These are phyloP conservation scores for Venturia pyrina DNA, from an alignment of 2,329 filamentous ascomycete genomes.

Conservation along the genomic window DNA sequence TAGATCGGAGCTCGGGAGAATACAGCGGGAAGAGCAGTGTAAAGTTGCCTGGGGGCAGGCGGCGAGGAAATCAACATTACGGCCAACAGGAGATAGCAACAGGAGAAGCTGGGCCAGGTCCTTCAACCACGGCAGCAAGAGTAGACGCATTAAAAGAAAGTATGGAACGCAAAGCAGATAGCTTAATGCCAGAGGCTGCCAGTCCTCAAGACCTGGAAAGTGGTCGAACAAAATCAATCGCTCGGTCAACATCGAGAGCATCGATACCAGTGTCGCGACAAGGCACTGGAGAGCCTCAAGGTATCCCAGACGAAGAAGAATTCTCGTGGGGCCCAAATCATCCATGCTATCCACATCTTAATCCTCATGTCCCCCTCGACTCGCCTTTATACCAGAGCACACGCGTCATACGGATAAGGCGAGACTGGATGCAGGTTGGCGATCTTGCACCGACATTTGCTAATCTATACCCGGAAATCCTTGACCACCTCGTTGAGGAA, in stretches of 20 bases:
- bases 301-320: constrained; percentile 47
- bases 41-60: constrained; percentile 27
- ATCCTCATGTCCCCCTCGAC: constrained; percentile 74
- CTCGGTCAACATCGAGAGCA: background rate
- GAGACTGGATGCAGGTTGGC: constrained; percentile 84
- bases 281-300: background rate
- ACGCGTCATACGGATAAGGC: constrained; percentile 79
- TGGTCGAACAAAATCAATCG: background rate
- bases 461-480: constrained; percentile 90
- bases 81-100: background rate
- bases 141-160: background rate
- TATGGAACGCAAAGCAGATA: constrained; percentile 9
- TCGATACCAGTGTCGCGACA: constrained; percentile 8
- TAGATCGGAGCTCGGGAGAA: constrained; percentile 29
- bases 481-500: constrained; percentile 78
- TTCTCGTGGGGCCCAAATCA: constrained; percentile 89
- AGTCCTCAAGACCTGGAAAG: constrained; percentile 4
- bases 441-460: constrained; percentile 90
- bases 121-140: constrained; percentile 9
- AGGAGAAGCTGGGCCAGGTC: constrained; percentile 6
- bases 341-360: constrained; percentile 87
- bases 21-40: constrained; percentile 44
- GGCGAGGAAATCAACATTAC: constrained; percentile 12
- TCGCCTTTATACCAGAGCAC: constrained; percentile 68
- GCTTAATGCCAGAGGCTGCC: background rate